Percentiles rank a stretch among this genome's conserved stretches.
These are phyloP conservation scores for Acacia confusa DNA, from an alignment of 306 rosid genomes.

Conservation along the genomic window DNA sequence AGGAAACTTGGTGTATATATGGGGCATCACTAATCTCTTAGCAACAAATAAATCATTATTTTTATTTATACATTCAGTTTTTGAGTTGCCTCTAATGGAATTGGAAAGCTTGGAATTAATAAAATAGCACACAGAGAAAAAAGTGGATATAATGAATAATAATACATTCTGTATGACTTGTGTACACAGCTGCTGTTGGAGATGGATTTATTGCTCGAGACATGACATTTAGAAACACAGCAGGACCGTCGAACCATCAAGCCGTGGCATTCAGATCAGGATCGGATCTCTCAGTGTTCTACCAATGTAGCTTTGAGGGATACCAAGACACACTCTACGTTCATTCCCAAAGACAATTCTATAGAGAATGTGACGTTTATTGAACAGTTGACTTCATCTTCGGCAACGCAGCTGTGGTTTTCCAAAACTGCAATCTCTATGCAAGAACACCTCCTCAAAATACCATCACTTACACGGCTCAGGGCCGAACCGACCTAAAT, in stretches of 20 bases:
- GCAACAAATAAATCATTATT: neutral
- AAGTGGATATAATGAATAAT: neutral
- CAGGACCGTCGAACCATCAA: constrained; percentile 67
- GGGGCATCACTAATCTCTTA: neutral
- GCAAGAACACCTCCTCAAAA: constrained; percentile 63
- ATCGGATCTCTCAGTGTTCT: constrained; percentile 73
- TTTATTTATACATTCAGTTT: neutral
- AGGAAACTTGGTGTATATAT: neutral
- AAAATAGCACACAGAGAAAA: neutral
- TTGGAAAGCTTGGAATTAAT: neutral
- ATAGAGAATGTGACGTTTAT: constrained; percentile 65
- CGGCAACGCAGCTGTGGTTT: constrained; percentile 71
- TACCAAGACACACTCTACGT: constrained; percentile 81
- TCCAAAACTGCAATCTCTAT: constrained; percentile 63
- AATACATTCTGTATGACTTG: neutral
- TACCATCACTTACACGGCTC: constrained; percentile 65
- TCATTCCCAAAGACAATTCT: constrained; percentile 71
- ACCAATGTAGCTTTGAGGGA: constrained; percentile 72
- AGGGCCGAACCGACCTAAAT: constrained; percentile 62
- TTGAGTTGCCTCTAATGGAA: neutral
- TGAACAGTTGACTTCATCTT: constrained; percentile 84
- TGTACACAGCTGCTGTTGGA: constrained; percentile 57
- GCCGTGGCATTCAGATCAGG: constrained; percentile 84
- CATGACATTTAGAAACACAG: constrained; percentile 77
- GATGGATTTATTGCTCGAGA: constrained; percentile 68